A percentile compares a stretch with the other conserved stretches of the same genome.
Conservation (phyloP, 192 early-diverging fungal genomes). For the Coemansia sp. region DNA sequence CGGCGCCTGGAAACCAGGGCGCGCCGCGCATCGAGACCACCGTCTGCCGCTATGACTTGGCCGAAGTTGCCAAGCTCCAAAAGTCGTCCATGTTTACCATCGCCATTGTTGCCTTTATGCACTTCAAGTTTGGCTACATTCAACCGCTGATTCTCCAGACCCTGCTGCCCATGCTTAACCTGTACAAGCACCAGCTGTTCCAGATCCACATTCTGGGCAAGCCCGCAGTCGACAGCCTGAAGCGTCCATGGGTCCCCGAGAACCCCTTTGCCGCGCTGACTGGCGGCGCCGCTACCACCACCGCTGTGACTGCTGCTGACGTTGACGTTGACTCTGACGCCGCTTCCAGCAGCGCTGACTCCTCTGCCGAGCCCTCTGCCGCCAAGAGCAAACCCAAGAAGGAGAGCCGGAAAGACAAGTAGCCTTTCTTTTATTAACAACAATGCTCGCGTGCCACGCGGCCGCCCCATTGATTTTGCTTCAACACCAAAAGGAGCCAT, state of each 20-base stretch:
- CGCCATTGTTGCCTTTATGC: conserved; percentile 71
- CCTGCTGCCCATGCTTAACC: conserved; percentile 70
- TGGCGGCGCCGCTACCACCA: conserved; percentile 2
- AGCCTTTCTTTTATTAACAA: neutral
- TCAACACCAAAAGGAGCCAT: neutral
- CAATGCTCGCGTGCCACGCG: too few relatives aligned
- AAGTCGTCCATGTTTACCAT: conserved; percentile 69
- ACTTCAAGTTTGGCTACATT: conserved; percentile 85
- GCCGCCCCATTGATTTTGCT: neutral
- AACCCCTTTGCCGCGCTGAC: conserved; percentile 63
- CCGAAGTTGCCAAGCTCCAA: conserved; percentile 62
- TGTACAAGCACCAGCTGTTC: conserved; percentile 68
- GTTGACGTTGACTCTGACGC: conserved; percentile 4
- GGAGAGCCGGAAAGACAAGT: conserved; percentile 37
- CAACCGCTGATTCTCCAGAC: conserved; percentile 87
- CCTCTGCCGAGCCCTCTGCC: conserved; percentile 1
- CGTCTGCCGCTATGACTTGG: conserved; percentile 72
- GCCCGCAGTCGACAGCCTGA: conserved; percentile 72
- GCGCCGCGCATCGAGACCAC: conserved; percentile 60
- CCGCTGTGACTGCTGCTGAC: neutral
- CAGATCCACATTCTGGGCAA: conserved; percentile 76
- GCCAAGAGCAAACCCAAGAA: conserved; percentile 7
- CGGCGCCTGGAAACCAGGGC: conserved; percentile 28
- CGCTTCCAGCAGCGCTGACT: neutral
- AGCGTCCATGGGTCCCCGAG: conserved; percentile 79